A percentile compares a stretch with the other conserved stretches of the same genome.
These are phyloP conservation scores for Cucurbita argyrosperma DNA, from an alignment of 306 rosid genomes.

Conservation along the genomic window DNA sequence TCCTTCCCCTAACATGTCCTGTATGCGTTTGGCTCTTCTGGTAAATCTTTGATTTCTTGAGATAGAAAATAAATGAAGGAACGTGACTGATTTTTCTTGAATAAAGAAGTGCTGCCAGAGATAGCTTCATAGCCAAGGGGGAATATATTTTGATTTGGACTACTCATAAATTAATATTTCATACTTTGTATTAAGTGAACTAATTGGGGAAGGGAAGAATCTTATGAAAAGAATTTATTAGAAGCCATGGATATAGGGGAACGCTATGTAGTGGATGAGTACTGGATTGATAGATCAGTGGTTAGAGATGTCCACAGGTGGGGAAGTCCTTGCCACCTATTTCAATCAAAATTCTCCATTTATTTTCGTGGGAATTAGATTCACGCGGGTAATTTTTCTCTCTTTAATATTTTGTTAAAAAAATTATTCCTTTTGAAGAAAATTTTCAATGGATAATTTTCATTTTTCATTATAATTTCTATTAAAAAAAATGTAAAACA, in stretches of 20 bases:
- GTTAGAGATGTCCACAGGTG: too few species aligned
- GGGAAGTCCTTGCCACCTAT: too few species aligned
- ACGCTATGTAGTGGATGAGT: background rate
- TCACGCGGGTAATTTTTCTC: too few species aligned
- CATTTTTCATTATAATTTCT: too few species aligned
- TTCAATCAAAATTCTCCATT: too few species aligned
- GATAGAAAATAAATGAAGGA: background rate
- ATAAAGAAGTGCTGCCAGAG: background rate
- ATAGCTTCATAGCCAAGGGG: background rate
- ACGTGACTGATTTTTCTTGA: background rate
- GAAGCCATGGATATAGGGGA: background rate
- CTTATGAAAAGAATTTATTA: background rate
- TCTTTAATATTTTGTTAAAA: too few species aligned
- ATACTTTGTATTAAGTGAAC: background rate
- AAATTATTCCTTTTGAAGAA: too few species aligned
- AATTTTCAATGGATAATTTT: too few species aligned
- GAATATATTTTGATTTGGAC: background rate
- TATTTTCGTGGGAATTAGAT: too few species aligned
- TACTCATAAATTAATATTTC: background rate
- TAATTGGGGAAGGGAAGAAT: background rate
- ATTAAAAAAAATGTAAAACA: too few species aligned
- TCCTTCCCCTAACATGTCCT: background rate
- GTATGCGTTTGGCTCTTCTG: background rate
- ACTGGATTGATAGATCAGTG: background rate
- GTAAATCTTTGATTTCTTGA: background rate